Percentiles rank a stretch among this genome's conserved stretches.
These are phyloP conservation scores for Flaveria robusta DNA, from an alignment of 129 eudicot species.

Conservation along the genomic window DNA sequence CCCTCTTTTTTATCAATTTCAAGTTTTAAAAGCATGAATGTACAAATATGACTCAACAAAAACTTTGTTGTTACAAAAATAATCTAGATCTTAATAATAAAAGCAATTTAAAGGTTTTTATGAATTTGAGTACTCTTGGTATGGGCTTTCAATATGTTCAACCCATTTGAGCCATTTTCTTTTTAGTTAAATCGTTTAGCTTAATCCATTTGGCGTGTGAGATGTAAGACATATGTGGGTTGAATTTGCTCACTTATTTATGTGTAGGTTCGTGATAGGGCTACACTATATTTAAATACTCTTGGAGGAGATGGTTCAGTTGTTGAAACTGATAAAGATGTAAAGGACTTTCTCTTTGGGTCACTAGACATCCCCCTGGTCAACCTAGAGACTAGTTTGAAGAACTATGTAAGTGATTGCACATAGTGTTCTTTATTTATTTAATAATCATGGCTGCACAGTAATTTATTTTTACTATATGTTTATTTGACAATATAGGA, in stretches of 20 bases:
- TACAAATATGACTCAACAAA: background rate
- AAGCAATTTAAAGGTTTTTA: background rate
- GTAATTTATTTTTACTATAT: slow-evolving; percentile 1
- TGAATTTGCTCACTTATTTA: background rate
- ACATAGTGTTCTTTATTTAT: too few relatives aligned
- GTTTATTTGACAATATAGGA: slow-evolving; percentile 48
- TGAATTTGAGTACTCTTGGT: background rate
- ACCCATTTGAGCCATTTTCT: background rate
- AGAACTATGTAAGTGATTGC: slow-evolving; percentile 69
- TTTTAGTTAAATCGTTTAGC: background rate
- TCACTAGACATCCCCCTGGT: slow-evolving; percentile 76
- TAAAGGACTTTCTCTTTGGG: slow-evolving; percentile 85
- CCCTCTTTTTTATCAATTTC: background rate
- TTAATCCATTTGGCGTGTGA: background rate
- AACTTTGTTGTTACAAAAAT: background rate
- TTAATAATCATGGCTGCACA: background rate
- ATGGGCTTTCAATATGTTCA: background rate
- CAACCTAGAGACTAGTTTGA: slow-evolving; percentile 85
- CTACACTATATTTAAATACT: slow-evolving; percentile 78
- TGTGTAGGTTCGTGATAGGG: slow-evolving; percentile 95
- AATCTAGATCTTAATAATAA: background rate
- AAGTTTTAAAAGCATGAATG: background rate
- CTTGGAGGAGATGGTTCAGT: slow-evolving; percentile 94
- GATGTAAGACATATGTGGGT: background rate
- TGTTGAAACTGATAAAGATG: slow-evolving; percentile 86